Evolutionary conservation across 139 green algal genomes (phyloP).

Genomic region (Asterochloris erici): DNA sequence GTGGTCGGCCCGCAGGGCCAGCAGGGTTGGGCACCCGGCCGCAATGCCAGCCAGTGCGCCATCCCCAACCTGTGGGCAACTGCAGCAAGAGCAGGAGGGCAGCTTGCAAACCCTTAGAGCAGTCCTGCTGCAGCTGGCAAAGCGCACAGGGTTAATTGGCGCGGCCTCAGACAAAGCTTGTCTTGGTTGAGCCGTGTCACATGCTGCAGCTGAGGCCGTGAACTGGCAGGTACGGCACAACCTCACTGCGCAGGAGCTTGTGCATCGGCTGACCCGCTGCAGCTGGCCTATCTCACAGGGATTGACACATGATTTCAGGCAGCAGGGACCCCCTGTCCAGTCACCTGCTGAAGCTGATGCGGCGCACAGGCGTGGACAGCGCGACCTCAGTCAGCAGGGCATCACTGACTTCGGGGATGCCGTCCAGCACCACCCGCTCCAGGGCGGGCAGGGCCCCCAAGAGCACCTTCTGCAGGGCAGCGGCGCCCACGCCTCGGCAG

Average conservation of each 20-base stretch:
- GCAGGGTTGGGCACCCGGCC: conserved; percentile 28
- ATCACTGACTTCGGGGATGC: conserved; percentile 38
- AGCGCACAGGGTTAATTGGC: too few relatives aligned
- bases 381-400: conserved; percentile 20
- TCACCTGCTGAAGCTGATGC: not conserved
- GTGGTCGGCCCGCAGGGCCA: conserved; percentile 41
- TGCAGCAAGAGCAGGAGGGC: too few relatives aligned
- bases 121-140: too few relatives aligned
- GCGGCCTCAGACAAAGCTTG: too few relatives aligned
- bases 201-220: too few relatives aligned
- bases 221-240: too few relatives aligned
- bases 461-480: conserved; percentile 31
- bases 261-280: too few relatives aligned
- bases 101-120: too few relatives aligned
- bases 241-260: too few relatives aligned
- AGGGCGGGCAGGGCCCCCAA: conserved; percentile 24
- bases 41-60: conserved; percentile 31
- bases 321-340: not conserved
- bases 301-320: not conserved
- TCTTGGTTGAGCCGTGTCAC: too few relatives aligned
- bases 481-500: conserved; percentile 45
- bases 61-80: conserved; percentile 34
- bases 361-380: conserved; percentile 7
- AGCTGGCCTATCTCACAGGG: too few relatives aligned
- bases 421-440: conserved; percentile 33